Base-by-base conservation (phyloP, 2,329 filamentous ascomycete genomes). In the Lizonia empirigonia region DNA sequence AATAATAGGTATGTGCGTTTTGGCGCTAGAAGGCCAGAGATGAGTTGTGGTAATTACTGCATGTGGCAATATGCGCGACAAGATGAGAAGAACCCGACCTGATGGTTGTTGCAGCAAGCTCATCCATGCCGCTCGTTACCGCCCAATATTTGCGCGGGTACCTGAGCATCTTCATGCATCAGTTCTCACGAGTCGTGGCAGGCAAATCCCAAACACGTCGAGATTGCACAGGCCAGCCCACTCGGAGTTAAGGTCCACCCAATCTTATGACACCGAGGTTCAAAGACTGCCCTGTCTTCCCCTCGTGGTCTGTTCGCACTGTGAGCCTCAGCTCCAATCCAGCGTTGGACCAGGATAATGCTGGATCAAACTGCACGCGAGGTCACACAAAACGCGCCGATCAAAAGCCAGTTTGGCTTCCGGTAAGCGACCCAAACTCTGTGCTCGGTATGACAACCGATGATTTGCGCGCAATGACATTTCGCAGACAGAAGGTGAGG, bases 361-460 rank as follows among this genome's bases (percentile, higher is more conserved):
- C 53, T n/a, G 20, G 53, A 16, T 22, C 23, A 4, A 12, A 29
- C 13, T 22, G 10, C 19, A 49, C 20, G 40, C 48, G 36, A 56
- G 32, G 44, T 20, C 36, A 29, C 24, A 35, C 44, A 44, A 53
- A 48, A 44, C 52, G 24, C 39, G 39, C 48, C 22, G 44, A 48
- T 24, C 39, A 26, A 13, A 24, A 35, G 19, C 48, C 35, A 51
- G 12, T 35, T 50, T 57, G 55, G 53, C 35, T 53, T 47, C 54
- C 54, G 56, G 51, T 48, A 42, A 59, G 56, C 48, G 48, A 55
- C 44, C 59, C 59, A 57, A 44, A 55, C 33, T 52, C 34, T 39
- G 23, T 13, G n/a, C 5, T 38, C 29, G 37, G 37, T 27, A 38
- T 27, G 27, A 15, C 23, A 44, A 50, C 30, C 7, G 20, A 38